These are phyloP conservation scores for Starmera pachycereana DNA, from an alignment of 805 yeast species.

Conservation along the genomic window DNA sequence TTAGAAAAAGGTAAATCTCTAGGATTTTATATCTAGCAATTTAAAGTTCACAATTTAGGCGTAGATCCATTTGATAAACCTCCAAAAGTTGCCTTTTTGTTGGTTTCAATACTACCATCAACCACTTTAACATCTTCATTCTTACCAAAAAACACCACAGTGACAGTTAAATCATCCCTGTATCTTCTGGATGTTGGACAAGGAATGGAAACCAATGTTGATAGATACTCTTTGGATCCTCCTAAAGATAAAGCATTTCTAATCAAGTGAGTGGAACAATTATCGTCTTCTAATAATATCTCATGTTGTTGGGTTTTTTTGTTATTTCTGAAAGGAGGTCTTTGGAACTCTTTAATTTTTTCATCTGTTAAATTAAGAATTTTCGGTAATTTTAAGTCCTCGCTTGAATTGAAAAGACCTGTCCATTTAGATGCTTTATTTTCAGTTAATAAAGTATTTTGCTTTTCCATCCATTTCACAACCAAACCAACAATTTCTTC, in stretches of 20 bases:
- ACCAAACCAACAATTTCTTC: constrained; percentile 91
- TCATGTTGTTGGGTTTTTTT: constrained; percentile 23
- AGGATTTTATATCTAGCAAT: too few relatives aligned
- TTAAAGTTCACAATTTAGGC: too few relatives aligned
- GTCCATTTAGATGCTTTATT: constrained; percentile 10
- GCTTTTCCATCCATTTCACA: constrained; percentile 80
- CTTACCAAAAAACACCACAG: constrained; percentile 87
- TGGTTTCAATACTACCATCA: constrained; percentile 28
- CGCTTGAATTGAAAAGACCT: constrained; percentile 12
- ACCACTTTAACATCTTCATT: constrained; percentile 44
- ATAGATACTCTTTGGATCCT: constrained; percentile 79
- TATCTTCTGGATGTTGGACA: constrained; percentile 84
- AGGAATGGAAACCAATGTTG: constrained; percentile 84
- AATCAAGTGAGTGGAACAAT: constrained; percentile 86
- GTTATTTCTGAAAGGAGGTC: constrained; percentile 64
- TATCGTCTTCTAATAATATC: constrained; percentile 67
- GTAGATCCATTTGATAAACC: not conserved
- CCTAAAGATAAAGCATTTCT: constrained; percentile 89
- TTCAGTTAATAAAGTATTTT: constrained; percentile 33
- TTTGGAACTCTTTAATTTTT: constrained; percentile 43
- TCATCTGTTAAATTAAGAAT: constrained; percentile 54
- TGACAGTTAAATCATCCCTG: constrained; percentile 92
- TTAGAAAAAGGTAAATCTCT: too few relatives aligned
- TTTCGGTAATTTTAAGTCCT: constrained; percentile 43
- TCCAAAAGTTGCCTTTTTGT: constrained; percentile 33